Evolutionary conservation across 495 filamentous ascomycete species (phyloP).

Genomic region (Trichocladium antarcticum): DNA sequence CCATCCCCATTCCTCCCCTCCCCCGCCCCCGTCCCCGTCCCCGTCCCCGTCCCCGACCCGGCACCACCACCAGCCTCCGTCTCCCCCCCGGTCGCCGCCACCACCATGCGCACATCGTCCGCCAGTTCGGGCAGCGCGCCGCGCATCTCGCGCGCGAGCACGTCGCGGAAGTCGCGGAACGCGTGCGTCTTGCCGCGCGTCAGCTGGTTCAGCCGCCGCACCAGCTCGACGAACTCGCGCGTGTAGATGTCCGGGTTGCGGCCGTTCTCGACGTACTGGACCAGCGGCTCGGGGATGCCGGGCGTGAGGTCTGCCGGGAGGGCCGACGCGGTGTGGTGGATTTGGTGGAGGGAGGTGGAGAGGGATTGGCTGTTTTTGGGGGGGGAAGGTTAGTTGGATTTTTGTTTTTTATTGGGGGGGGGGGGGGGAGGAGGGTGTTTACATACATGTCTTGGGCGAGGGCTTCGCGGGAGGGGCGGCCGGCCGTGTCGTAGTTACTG

Average conservation of each 20-base stretch:
- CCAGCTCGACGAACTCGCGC: conserved; percentile 88
- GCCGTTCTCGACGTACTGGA: conserved; percentile 83
- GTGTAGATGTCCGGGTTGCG: conserved; percentile 99
- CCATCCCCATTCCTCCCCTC: conserved; percentile 24
- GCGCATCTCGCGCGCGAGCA: conserved; percentile 69
- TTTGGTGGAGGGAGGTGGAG: conserved; percentile 14
- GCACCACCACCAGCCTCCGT: not conserved
- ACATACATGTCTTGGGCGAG: conserved; percentile 32
- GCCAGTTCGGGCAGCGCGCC: conserved; percentile 64
- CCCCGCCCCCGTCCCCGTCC: not conserved
- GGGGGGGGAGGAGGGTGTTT: not conserved
- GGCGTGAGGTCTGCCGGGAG: conserved; percentile 49
- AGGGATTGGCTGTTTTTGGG: not conserved
- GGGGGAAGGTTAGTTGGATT: not conserved
- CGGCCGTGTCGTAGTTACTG: conserved; percentile 58
- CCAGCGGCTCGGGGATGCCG: conserved; percentile 71
- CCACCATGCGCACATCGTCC: conserved; percentile 54
- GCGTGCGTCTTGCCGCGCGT: conserved; percentile 75
- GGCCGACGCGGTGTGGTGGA: conserved; percentile 38
- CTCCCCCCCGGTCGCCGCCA: conserved; percentile 33
- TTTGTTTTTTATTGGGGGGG: not conserved
- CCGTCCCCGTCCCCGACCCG: not conserved
- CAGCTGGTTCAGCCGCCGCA: conserved; percentile 71
- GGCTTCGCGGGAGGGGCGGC: conserved; percentile 40
- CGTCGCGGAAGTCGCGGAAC: conserved; percentile 68